Evolutionary conservation across 257 asterid genomes (phyloP).

Genomic region (Solanum chmielewskii): DNA sequence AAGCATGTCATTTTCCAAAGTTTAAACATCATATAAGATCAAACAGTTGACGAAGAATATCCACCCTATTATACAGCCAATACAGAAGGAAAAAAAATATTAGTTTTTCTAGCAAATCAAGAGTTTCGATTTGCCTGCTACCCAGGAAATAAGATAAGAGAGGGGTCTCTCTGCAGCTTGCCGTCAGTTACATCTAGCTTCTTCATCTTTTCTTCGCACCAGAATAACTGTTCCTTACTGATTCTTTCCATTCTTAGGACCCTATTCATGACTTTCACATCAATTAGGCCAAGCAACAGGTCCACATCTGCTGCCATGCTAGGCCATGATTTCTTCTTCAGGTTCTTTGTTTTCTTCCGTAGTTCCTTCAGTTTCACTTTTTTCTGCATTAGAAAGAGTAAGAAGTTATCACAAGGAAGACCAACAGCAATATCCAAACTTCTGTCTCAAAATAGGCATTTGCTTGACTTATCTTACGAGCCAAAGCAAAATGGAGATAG

Average conservation of each 20-base stretch:
- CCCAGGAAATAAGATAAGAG: constrained; percentile 66
- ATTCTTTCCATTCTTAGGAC: constrained; percentile 49
- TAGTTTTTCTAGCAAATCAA: background rate
- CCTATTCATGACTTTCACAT: constrained; percentile 55
- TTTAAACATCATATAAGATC: too few species aligned
- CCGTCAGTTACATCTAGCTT: constrained; percentile 42
- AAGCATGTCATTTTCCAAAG: too few species aligned
- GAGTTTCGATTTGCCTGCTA: constrained; percentile 1
- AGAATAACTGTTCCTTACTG: constrained; percentile 56
- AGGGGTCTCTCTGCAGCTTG: constrained; percentile 74
- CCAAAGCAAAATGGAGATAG: background rate
- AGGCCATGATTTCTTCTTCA: constrained; percentile 66
- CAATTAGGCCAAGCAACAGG: constrained; percentile 59
- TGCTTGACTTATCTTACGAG: background rate
- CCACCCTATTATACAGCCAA: background rate
- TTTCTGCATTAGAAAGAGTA: constrained; percentile 43
- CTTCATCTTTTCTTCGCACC: constrained; percentile 93
- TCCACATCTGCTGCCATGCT: constrained; percentile 37
- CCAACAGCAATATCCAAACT: background rate
- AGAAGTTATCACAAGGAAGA: background rate
- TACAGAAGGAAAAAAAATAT: background rate
- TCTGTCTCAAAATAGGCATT: background rate
- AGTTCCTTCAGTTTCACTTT: constrained; percentile 61
- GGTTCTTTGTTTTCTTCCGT: constrained; percentile 56
- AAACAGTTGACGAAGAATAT: background rate